phyloP scores from a whole-genome alignment of 2,329 filamentous ascomycete genomes.

The Leptographium lundbergii region DNA sequence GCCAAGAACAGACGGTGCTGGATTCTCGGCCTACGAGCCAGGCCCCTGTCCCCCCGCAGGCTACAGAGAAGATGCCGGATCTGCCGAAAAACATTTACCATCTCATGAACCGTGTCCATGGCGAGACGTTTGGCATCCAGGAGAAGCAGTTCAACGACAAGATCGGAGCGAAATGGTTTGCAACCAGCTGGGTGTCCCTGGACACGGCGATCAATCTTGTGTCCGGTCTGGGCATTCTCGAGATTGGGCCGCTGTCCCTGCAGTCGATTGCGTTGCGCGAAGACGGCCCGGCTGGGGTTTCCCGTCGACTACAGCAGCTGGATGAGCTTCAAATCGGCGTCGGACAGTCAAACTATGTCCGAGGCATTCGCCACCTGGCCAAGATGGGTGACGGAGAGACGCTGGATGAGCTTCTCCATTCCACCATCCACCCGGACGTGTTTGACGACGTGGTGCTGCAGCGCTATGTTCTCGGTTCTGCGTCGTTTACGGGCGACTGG shows the following conservation, averaged over 20 bases:
- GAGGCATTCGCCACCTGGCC: slow-evolving; percentile 52
- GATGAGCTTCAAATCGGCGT: slow-evolving; percentile 49
- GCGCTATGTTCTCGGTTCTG: slow-evolving; percentile 23
- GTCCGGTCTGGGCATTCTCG: slow-evolving; percentile 54
- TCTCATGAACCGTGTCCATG: slow-evolving; percentile 21
- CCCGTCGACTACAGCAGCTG: slow-evolving; percentile 46
- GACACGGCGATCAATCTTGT: slow-evolving; percentile 61
- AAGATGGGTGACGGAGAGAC: slow-evolving; percentile 37
- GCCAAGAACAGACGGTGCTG: slow-evolving; percentile 22
- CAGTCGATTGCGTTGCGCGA: slow-evolving; percentile 65
- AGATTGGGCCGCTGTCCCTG: slow-evolving; percentile 63
- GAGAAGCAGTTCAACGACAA: slow-evolving; percentile 48
- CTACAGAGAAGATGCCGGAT: neutral
- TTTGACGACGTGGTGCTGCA: slow-evolving; percentile 34
- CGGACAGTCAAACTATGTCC: slow-evolving; percentile 49
- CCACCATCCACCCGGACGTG: slow-evolving; percentile 42
- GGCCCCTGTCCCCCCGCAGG: neutral
- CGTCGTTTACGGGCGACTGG: slow-evolving; percentile 26
- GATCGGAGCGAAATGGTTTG: slow-evolving; percentile 71
- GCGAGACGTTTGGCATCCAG: slow-evolving; percentile 24
- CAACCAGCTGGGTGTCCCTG: slow-evolving; percentile 55
- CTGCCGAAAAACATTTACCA: slow-evolving; percentile 8
- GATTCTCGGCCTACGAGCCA: neutral
- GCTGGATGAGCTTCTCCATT: slow-evolving; percentile 31
- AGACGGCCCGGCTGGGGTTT: slow-evolving; percentile 36